These are phyloP conservation scores for Spatholobus suberectus DNA, from an alignment of 306 rosid genomes.

Conservation along the genomic window DNA sequence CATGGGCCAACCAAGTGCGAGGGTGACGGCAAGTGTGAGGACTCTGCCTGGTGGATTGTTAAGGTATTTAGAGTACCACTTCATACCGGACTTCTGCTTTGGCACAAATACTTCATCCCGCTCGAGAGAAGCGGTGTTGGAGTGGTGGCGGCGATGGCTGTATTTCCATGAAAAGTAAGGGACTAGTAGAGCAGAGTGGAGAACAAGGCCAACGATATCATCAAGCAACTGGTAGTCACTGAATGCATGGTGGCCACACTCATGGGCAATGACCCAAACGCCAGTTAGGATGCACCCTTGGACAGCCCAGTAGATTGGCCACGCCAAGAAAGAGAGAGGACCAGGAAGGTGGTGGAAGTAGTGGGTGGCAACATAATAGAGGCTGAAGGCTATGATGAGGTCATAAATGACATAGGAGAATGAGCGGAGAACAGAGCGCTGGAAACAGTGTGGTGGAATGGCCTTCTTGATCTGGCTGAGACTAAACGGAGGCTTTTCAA, in stretches of 20 bases:
- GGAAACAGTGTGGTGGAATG: constrained; percentile 85
- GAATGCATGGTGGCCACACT: constrained; percentile 99
- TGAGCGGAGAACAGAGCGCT: constrained; percentile 75
- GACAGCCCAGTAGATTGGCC: constrained; percentile 72
- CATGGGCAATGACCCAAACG: constrained; percentile 96
- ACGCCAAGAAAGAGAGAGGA: constrained; percentile 59
- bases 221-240: constrained; percentile 94
- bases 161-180: constrained; percentile 98
- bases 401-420: constrained; percentile 78
- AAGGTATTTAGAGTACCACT: constrained; percentile 76
- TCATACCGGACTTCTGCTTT: constrained; percentile 53
- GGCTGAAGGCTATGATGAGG: constrained; percentile 57
- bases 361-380: constrained; percentile 69
- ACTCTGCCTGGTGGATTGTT: constrained; percentile 86
- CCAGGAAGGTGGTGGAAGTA: constrained; percentile 58
- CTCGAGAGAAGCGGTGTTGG: constrained; percentile 89
- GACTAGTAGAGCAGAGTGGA: constrained; percentile 89
- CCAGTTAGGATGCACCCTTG: constrained; percentile 94
- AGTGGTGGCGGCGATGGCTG: constrained; percentile 98
- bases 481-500: constrained; percentile 70
- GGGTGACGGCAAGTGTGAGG: constrained; percentile 58
- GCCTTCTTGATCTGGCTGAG: constrained; percentile 80
- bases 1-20: constrained; percentile 93
- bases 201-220: constrained; percentile 85
- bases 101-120: constrained; percentile 97